Evolutionary conservation across 148 eudicot genomes (phyloP), one percentile per base, ranked within the genome.

Genomic region (Suaeda aralocaspica): DNA sequence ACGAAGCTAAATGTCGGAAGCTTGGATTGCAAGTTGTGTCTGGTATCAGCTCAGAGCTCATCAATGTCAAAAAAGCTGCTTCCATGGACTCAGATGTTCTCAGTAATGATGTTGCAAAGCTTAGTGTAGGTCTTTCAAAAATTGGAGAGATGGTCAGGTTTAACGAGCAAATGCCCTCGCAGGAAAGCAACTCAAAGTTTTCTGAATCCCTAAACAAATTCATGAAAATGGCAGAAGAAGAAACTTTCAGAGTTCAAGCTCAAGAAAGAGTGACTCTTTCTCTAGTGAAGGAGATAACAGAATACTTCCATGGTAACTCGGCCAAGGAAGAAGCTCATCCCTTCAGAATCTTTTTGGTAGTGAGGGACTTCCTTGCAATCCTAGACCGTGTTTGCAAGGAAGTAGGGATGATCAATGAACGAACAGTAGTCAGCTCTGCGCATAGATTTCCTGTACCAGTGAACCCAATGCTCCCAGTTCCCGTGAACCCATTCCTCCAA

Each of bases 321-420:
- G 91, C 96, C 24, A 94, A 84, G 76, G 99, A 94, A 86, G 99
- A 91, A 86, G 97, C 99, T 71, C 99, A 94, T 67, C 99, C 97
- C 4, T 89, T 94, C 36, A 79, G 99, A 74, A 94, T 91, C 64
- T 94, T 94, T 81, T 66, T 86, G 90, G 93, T 94, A 48, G 96
- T 94, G 34, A 86, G 93, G 76, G 99, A 94, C 64, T 94, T 94
- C 66, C 64, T 94, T 25, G 58, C 84, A 4, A 61, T 85, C 69
- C 82, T 94, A 36, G 96, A 94, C 51, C 89, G 91, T 21, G 99
- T 94, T 15, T 94, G 99, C 72, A 89, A 85, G 77, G 99, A 94
- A 86, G 96, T 91, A n/a, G 93, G 91, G 30, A 81, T 81, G 93
- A 79, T 89, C 44, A 94, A 89, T 25, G 93, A 94, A 74, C 83